phyloP scores from a whole-genome alignment of 2,329 filamentous ascomycete species.

The Zarea fungicola region DNA sequence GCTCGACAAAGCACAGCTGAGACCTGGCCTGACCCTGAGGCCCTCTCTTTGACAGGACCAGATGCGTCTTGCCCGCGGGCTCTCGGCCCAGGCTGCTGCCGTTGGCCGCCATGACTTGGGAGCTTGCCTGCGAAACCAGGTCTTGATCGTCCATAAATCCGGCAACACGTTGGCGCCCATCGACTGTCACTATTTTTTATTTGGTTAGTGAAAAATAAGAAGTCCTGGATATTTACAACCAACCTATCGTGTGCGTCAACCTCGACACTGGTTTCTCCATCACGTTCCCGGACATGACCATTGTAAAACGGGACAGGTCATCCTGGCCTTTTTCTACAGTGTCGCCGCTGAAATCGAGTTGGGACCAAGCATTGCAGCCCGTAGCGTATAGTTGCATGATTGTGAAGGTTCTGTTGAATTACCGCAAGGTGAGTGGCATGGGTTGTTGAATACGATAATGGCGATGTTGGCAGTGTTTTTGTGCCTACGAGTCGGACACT shows the following conservation, averaged over 20 bases:
- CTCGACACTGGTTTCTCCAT: conserved; percentile 33
- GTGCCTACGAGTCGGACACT: too few relatives aligned
- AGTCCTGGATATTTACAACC: too few relatives aligned
- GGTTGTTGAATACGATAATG: neutral
- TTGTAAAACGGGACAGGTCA: conserved; percentile 42
- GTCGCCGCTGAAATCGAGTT: conserved; percentile 38
- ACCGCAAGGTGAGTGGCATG: too few relatives aligned
- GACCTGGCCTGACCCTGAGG: neutral
- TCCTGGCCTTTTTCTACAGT: conserved; percentile 30
- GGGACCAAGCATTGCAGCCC: conserved; percentile 56
- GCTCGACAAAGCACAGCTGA: neutral
- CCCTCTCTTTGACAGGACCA: neutral
- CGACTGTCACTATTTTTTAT: conserved; percentile 20
- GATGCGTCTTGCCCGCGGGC: too few relatives aligned
- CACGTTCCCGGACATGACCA: conserved; percentile 31
- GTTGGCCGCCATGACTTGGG: neutral
- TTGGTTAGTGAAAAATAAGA: too few relatives aligned
- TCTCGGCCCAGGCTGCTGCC: neutral
- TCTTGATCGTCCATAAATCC: neutral
- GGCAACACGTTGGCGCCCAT: conserved; percentile 19
- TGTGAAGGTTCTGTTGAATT: too few relatives aligned
- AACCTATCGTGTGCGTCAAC: conserved; percentile 45
- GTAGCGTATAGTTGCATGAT: conserved; percentile 48
- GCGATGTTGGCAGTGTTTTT: neutral
- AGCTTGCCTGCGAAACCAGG: neutral